phyloP scores from a whole-genome alignment of 2,329 filamentous ascomycete species.

The Alternaria triticina region DNA sequence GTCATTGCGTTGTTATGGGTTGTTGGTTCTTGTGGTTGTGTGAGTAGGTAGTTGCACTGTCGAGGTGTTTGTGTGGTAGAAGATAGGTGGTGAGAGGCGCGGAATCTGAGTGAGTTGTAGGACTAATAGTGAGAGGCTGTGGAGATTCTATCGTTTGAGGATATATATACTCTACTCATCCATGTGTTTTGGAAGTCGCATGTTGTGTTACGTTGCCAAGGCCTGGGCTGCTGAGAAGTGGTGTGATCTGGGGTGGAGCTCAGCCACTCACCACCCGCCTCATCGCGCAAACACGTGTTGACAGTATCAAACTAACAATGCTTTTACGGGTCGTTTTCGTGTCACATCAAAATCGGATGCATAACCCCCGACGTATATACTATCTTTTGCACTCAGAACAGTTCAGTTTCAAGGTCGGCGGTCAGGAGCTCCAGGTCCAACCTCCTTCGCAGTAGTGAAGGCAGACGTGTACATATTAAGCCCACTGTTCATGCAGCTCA shows the following conservation, averaged over 20 bases:
- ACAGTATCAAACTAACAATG: not conserved
- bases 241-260: slow-evolving; percentile 22
- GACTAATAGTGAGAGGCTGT: not conserved
- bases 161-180: slow-evolving; percentile 8
- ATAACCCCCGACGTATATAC: not conserved
- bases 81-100: not conserved
- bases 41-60: not conserved
- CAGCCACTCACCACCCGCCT: slow-evolving; percentile 9
- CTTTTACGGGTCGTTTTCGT: not conserved
- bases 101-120: not conserved
- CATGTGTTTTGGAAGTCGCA: not conserved
- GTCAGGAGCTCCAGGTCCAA: not conserved
- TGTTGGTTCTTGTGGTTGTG: not conserved
- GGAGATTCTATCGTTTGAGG: not conserved
- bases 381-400: not conserved
- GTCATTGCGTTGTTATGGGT: slow-evolving; percentile 25
- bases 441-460: not conserved
- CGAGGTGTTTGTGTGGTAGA: not conserved
- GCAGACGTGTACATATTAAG: not conserved
- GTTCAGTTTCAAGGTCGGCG: not conserved
- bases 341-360: not conserved
- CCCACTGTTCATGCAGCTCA: slow-evolving; percentile 40
- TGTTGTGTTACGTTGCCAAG: slow-evolving; percentile 19
- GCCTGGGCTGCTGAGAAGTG: slow-evolving; percentile 24
- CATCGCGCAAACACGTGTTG: not conserved